Evolutionary conservation across 1,284 basidiomycete genomes (phyloP).

Genomic region (Cronartium quercuum): DNA sequence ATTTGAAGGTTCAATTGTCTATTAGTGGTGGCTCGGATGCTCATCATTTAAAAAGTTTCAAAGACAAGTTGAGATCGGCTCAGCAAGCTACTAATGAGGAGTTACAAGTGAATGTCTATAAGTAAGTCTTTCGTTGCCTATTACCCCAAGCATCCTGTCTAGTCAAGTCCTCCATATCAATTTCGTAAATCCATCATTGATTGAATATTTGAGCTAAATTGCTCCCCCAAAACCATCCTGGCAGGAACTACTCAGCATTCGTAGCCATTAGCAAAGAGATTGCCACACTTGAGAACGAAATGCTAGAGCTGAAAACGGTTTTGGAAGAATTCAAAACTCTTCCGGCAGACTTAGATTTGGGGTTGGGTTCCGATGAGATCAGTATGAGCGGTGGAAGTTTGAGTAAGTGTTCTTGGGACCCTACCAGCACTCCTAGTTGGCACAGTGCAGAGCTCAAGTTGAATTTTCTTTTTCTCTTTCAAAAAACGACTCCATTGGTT

Average conservation of each 20-base stretch:
- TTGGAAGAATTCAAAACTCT: conserved; percentile 86
- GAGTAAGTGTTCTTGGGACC: conserved; percentile 48
- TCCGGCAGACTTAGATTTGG: conserved; percentile 83
- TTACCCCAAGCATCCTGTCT: too few species aligned
- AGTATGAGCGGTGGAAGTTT: neutral
- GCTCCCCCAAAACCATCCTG: conserved; percentile 37
- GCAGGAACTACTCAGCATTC: conserved; percentile 75
- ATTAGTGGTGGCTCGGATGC: conserved; percentile 21
- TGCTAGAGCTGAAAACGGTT: conserved; percentile 91
- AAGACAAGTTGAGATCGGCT: conserved; percentile 12
- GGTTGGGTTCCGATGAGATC: conserved; percentile 5
- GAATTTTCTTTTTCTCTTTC: too few species aligned
- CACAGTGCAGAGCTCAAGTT: too few species aligned
- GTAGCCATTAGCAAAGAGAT: conserved; percentile 96
- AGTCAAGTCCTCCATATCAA: neutral
- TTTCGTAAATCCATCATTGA: neutral
- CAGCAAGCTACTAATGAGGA: conserved; percentile 42
- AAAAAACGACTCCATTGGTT: too few species aligned
- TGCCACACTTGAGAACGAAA: conserved; percentile 89
- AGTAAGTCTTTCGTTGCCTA: conserved; percentile 43
- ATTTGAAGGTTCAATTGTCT: conserved; percentile 26
- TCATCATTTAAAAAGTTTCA: conserved; percentile 24
- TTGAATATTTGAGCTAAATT: neutral
- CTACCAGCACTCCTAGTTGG: conserved; percentile 14
- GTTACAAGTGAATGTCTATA: conserved; percentile 45